Conservation (phyloP, 2,329 filamentous ascomycete species). For the Boeremia exigua region DNA sequence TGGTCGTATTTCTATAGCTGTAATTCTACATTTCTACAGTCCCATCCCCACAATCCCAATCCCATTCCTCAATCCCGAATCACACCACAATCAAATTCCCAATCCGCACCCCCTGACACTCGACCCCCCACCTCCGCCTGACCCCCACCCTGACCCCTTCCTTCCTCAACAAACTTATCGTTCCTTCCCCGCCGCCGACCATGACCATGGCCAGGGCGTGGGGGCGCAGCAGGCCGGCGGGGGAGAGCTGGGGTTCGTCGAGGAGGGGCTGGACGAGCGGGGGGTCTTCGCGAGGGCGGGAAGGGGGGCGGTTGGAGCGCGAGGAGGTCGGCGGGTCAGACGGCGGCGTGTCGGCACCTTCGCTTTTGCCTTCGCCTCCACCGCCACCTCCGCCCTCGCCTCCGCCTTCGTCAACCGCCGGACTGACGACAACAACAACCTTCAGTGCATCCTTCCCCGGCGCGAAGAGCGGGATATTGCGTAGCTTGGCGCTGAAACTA, state of each 20-base stretch:
- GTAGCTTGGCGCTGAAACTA: constrained; percentile 81
- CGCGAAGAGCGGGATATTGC: constrained; percentile 80
- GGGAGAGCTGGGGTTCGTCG: constrained; percentile 74
- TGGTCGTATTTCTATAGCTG: too few relatives aligned
- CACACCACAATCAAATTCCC: constrained; percentile 75
- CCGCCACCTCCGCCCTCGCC: too few relatives aligned
- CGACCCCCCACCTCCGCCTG: constrained; percentile 77
- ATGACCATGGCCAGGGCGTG: constrained; percentile 84
- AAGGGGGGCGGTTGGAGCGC: neutral
- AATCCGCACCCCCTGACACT: constrained; percentile 80
- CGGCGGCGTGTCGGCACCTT: too few relatives aligned
- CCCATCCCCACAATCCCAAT: too few relatives aligned
- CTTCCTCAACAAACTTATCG: constrained; percentile 67
- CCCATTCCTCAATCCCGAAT: too few relatives aligned
- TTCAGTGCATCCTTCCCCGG: constrained; percentile 69
- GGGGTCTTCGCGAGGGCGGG: neutral
- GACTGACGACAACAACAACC: constrained; percentile 81
- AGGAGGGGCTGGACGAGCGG: constrained; percentile 70
- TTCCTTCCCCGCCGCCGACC: constrained; percentile 71
- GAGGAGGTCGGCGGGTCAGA: constrained; percentile 48
- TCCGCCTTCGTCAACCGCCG: too few relatives aligned
- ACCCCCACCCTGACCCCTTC: constrained; percentile 74
- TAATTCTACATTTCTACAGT: too few relatives aligned
- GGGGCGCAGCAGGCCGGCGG: constrained; percentile 70
- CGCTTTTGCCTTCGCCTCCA: too few relatives aligned